These are phyloP conservation scores for Agastache rugosa DNA, from an alignment of 257 asterid genomes.

Conservation along the genomic window DNA sequence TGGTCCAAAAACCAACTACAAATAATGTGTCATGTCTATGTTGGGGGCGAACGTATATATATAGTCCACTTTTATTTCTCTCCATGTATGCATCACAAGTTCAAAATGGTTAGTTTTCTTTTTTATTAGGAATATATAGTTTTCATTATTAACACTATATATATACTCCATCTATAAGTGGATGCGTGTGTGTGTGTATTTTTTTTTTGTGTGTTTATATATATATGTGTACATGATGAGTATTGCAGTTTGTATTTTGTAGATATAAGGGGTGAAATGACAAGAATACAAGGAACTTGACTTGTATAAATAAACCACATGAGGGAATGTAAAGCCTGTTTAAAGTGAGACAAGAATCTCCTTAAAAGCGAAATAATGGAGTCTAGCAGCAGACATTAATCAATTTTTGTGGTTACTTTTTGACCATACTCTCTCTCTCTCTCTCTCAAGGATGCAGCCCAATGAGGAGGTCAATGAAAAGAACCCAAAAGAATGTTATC, in stretches of 20 bases:
- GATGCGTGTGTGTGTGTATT: too few species aligned
- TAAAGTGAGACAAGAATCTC: constrained; percentile 84
- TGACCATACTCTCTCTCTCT: constrained; percentile 61
- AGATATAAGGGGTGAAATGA: background rate
- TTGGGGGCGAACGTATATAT: too few species aligned
- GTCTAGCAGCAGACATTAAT: constrained; percentile 68
- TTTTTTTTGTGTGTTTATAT: too few species aligned
- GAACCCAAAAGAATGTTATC: constrained; percentile 42
- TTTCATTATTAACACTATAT: too few species aligned
- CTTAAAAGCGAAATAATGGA: constrained; percentile 84
- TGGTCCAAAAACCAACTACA: too few species aligned
- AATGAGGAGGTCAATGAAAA: constrained; percentile 63
- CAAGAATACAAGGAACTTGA: constrained; percentile 13
- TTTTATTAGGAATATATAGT: too few species aligned
- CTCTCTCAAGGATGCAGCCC: constrained; percentile 45
- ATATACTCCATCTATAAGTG: too few species aligned
- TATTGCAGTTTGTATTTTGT: background rate
- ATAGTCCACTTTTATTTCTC: too few species aligned
- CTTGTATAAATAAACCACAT: constrained; percentile 47
- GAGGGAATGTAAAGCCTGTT: constrained; percentile 62
- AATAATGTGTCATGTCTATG: too few species aligned
- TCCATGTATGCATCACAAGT: too few species aligned
- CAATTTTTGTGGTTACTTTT: constrained; percentile 64
- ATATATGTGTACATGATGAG: background rate
- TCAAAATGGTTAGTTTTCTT: too few species aligned